Base-by-base conservation (phyloP, 306 rosid genomes). In the Spatholobus suberectus region DNA sequence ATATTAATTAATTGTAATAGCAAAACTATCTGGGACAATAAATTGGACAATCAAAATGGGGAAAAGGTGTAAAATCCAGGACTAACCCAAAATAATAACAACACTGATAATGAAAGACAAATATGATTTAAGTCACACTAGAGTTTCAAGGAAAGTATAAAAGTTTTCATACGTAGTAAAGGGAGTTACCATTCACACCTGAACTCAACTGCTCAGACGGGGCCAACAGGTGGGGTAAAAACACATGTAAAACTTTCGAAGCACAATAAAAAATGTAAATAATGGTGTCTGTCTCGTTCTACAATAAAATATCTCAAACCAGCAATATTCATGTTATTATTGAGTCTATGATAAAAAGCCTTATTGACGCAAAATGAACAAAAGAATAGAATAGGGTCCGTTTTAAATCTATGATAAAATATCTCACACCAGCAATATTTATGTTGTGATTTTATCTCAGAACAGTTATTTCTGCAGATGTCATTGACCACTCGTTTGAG, bases 351-450 rank as follows among this genome's bases (percentile, higher is more conserved):
- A 44, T 11, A 12, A 54, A 52, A 21, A 55, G 4, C 6, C 29
- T 20, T 18, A 54, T 18, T 52, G 59, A 52, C n/a, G 59, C 59
- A 5, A 13, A 54, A 78, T 51, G 41, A 51, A 23, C 18, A 0
- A 46, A 59, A 32, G 37, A 52, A 44, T 35, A 34, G 17, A 59
- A 63, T 32, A 62, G 68, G 27, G 6, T 61, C 24, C 15, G 17
- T 49, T 59, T 46, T 26, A 54, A 11, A 40, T 58, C 23, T 57
- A 54, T n/a, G 35, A 68, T 35, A 47, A 11, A 70, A 20, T 47
- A 62, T 51, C 83, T 26, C 79, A 70, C 24, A 63, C 57, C 58
- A 69, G 57, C 5, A 70, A 77, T 18, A 27, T 84, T 65, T 13
- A 52, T 58, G 62, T 52, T 20, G 15, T 17, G 24, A 63, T 81